Conservation (phyloP, 129 eudicot species). For the Arctium lappa region DNA sequence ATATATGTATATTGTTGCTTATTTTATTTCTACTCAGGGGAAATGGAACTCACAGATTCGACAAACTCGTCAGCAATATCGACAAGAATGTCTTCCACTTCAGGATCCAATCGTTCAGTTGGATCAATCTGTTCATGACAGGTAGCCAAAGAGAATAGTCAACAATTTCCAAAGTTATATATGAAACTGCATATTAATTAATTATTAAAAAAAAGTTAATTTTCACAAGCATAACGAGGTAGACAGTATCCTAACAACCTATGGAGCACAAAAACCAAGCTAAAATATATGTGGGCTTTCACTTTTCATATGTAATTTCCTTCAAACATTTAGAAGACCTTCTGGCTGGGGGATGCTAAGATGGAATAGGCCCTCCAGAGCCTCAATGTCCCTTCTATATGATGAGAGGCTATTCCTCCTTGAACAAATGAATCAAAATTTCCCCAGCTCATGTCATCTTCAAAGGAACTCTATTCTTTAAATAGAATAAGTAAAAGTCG, state of each 20-base stretch:
- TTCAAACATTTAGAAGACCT: neutral
- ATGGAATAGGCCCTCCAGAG: neutral
- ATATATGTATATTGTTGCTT: neutral
- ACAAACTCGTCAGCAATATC: slow-evolving; percentile 95
- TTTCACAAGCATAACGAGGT: neutral
- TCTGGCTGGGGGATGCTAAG: neutral
- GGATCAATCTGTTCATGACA: slow-evolving; percentile 69
- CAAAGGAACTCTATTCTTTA: neutral
- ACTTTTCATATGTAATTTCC: neutral
- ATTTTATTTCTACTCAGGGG: neutral
- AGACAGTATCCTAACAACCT: neutral
- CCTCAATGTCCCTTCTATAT: neutral
- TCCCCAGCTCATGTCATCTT: neutral
- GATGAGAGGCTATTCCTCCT: neutral
- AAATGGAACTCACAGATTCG: slow-evolving; percentile 69
- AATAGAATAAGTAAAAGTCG: too few species aligned
- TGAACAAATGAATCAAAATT: neutral
- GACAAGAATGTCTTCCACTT: slow-evolving; percentile 87
- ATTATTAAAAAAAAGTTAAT: neutral
- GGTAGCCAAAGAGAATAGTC: neutral
- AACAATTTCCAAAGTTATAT: neutral
- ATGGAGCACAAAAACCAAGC: neutral
- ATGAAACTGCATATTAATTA: slow-evolving; percentile 2
- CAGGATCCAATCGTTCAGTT: slow-evolving; percentile 72
- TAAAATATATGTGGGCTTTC: neutral